phyloP scores from a whole-genome alignment of 371 early-diverging fungal species.

The Mucor indicus region DNA sequence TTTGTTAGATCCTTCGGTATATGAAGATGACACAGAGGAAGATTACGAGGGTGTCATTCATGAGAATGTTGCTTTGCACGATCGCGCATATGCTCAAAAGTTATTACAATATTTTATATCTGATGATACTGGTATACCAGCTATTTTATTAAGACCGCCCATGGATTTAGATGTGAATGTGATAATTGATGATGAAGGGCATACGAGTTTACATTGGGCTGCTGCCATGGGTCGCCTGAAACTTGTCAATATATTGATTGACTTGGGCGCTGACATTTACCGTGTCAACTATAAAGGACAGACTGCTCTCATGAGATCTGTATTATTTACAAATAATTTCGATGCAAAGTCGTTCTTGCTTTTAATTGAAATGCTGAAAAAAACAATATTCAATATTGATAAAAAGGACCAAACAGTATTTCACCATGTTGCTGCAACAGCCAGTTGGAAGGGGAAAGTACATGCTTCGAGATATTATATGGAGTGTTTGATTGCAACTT shows the following conservation, averaged over 20 bases:
- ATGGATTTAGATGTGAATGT: conserved; percentile 73
- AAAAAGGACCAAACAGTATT: conserved; percentile 78
- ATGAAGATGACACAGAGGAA: conserved; percentile 41
- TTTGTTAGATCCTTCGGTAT: background rate
- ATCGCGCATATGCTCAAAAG: conserved; percentile 36
- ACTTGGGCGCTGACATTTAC: conserved; percentile 70
- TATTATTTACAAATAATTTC: conserved; percentile 81
- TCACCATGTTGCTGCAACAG: conserved; percentile 82
- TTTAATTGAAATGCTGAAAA: conserved; percentile 72
- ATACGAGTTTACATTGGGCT: conserved; percentile 93
- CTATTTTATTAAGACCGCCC: conserved; percentile 51
- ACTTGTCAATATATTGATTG: conserved; percentile 66
- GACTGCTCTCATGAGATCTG: conserved; percentile 85
- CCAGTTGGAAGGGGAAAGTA: conserved; percentile 67
- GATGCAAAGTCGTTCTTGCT: conserved; percentile 76
- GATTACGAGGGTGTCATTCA: too few species aligned
- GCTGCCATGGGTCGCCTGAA: conserved; percentile 80
- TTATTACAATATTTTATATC: conserved; percentile 63
- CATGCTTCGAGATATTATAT: conserved; percentile 80
- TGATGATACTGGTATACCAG: conserved; percentile 53
- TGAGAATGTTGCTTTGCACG: background rate
- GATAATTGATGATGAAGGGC: conserved; percentile 88
- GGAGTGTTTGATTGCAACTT: conserved; percentile 70
- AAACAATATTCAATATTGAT: conserved; percentile 73
- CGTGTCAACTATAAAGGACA: conserved; percentile 78